phyloP scores from a whole-genome alignment of 768 basidiomycete species.

The Sarcomyxa edulis region DNA sequence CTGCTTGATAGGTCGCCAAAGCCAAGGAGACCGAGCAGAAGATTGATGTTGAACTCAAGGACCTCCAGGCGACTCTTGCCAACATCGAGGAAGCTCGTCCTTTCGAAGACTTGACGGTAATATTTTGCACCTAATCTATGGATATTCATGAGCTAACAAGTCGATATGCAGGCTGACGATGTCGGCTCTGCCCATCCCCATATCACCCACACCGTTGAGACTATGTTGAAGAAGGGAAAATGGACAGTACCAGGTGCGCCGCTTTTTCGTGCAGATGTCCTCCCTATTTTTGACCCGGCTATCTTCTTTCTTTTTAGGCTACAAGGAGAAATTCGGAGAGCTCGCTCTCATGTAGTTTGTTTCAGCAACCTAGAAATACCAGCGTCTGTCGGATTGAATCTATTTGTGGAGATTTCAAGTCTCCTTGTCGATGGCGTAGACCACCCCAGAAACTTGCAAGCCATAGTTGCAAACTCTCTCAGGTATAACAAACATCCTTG shows the following conservation, averaged over 20 bases:
- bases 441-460: no score
- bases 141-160: conserved; percentile 3
- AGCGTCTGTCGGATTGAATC: no score
- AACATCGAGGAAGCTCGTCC: conserved; percentile 98
- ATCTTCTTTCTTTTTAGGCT: conserved; percentile 38
- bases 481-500: no score
- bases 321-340: conserved; percentile 97
- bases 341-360: conserved; percentile 77
- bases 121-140: not conserved
- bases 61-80: conserved; percentile 87
- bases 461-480: no score
- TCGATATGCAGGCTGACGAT: conserved; percentile 68
- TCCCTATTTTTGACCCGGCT: not conserved
- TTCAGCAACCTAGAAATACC: no score
- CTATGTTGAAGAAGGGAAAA: conserved; percentile 96
- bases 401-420: no score
- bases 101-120: conserved; percentile 92
- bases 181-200: conserved; percentile 91
- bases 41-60: conserved; percentile 86
- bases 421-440: no score
- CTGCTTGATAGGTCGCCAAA: conserved; percentile 60
- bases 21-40: conserved; percentile 87
- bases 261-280: not conserved
- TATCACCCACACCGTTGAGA: conserved; percentile 85
- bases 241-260: conserved; percentile 90